Base-by-base conservation (phyloP, 2,329 filamentous ascomycete genomes). In the Trichoderma sp. region DNA sequence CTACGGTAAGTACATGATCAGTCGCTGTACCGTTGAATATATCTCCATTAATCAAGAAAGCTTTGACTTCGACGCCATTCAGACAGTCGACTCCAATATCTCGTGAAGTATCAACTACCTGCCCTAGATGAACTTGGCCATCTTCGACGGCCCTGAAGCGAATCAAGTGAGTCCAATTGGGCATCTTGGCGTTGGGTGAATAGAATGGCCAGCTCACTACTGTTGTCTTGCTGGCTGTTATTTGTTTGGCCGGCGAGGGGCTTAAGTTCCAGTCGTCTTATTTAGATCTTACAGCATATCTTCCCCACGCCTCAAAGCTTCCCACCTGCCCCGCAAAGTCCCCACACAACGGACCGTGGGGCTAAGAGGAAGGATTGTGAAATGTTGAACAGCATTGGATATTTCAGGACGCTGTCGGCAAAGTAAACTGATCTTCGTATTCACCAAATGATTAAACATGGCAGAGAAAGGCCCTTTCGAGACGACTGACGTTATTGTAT, bases 401-500 rank as follows among this genome's bases (percentile, higher is more conserved):
- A 56, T 56, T 56, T 56, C 5, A 56, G 24, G 24, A 18, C 51
- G 24, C 24, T 56, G 24, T 56, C 51, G 51, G 51, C 51, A n/a
- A 18, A 12, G 12, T 28, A 28, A 18, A 56, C 24, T 18, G 24
- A 56, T 24, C 1, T 28, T 28, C 12, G 14, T 7, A 18, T 56
- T 28, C 51, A 18, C 51, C 4, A 18, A 56, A 56, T 24, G 51
- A 56, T 15, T 24, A 56, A 56, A 4, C 12, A 56, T 56, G 51
- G 24, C 51, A 56, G 51, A 28, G 0, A 34, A 63, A 18, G 51
- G 24, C 3, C 51, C 24, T 9, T 28, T 56, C 8, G 76, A 76
- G 61, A 75, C 74, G 15, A 76, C 75, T 3, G 74, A 77, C 63
- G 66, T 78, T 24, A 30, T 78, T 21, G 74, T 79, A 32, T 75